Evolutionary conservation across 2,329 filamentous ascomycete genomes (phyloP).

Genomic region (Trichoderma brevicompactum): DNA sequence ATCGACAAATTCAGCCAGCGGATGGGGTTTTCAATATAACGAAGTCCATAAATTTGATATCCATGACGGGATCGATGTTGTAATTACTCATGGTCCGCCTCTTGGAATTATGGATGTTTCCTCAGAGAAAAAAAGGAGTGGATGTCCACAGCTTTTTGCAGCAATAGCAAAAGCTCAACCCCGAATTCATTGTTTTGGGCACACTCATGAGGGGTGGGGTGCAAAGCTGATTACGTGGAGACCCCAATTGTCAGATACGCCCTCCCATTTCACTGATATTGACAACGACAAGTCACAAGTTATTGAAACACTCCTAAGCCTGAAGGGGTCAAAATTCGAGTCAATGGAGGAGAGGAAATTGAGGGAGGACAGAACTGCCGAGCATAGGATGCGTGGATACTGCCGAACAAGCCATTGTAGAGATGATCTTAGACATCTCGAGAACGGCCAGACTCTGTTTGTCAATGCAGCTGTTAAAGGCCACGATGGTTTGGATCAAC

Average conservation of each 20-base stretch:
- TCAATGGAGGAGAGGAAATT: neutral
- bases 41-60: slow-evolving; percentile 38
- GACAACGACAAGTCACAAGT: slow-evolving; percentile 49
- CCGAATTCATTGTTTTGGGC: slow-evolving; percentile 45
- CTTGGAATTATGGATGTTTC: slow-evolving; percentile 49
- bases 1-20: slow-evolving; percentile 35
- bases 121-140: slow-evolving; percentile 35
- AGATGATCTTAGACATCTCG: neutral
- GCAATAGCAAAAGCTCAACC: slow-evolving; percentile 39
- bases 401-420: slow-evolving; percentile 25
- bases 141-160: slow-evolving; percentile 41
- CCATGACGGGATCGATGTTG: slow-evolving; percentile 37
- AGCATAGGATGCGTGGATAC: neutral
- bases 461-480: slow-evolving; percentile 33
- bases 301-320: slow-evolving; percentile 42
- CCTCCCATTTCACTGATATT: slow-evolving; percentile 53
- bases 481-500: slow-evolving; percentile 1
- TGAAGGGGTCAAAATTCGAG: neutral
- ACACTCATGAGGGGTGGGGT: slow-evolving; percentile 43
- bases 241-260: slow-evolving; percentile 32
- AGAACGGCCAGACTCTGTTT: slow-evolving; percentile 32
- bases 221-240: slow-evolving; percentile 55
- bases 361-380: neutral
- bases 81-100: slow-evolving; percentile 44
- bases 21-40: slow-evolving; percentile 53